These are phyloP conservation scores for Cupressus sempervirens DNA, from an alignment of 75 land plant species.

Conservation along the genomic window DNA sequence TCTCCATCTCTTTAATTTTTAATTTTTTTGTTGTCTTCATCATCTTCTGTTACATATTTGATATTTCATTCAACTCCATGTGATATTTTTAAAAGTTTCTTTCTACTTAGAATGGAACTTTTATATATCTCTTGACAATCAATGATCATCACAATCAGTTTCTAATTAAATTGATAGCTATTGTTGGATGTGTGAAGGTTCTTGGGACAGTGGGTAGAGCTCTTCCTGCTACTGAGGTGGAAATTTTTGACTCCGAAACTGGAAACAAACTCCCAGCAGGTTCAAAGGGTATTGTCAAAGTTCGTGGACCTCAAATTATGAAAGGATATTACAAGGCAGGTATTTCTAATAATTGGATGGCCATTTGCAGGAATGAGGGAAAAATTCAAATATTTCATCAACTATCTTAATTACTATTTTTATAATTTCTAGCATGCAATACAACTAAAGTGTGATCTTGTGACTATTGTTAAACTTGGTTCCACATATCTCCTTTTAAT, in stretches of 20 bases:
- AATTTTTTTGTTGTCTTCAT: background rate
- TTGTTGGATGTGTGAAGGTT: constrained; percentile 45
- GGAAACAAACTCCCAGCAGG: constrained; percentile 54
- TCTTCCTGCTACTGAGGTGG: constrained; percentile 60
- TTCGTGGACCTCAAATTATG: constrained; percentile 87
- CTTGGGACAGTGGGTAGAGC: constrained; percentile 87
- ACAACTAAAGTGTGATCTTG: background rate
- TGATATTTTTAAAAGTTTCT: background rate
- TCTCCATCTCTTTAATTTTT: background rate
- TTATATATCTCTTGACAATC: background rate
- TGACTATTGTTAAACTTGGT: background rate
- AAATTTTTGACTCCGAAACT: constrained; percentile 67
- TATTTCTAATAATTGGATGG: background rate
- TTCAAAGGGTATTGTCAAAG: constrained; percentile 69
- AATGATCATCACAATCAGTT: background rate
- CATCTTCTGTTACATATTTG: background rate
- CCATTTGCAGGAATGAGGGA: background rate
- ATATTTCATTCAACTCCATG: background rate
- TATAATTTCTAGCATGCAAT: background rate
- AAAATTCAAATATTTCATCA: background rate
- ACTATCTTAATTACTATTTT: constrained; percentile 1
- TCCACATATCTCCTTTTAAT: background rate
- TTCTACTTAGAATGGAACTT: background rate
- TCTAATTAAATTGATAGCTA: background rate
- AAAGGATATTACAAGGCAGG: constrained; percentile 94